Base-by-base conservation (phyloP, 805 yeast genomes). In the Zygoascus biomembranicola region DNA sequence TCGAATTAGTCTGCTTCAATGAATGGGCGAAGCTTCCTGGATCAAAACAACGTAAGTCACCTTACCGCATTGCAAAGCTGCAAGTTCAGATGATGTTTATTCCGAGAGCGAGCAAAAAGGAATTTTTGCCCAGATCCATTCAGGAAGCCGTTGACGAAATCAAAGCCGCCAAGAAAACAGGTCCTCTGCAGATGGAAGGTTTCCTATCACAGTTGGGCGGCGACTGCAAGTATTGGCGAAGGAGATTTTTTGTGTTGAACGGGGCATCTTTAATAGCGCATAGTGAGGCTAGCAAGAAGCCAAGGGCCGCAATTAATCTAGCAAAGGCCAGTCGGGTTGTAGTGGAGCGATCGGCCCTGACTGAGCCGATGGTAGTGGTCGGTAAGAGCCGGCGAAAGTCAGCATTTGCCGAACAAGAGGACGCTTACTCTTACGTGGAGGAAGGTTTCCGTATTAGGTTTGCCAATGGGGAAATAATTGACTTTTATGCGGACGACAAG, bases 171-270 rank as follows among this genome's bases (percentile, higher is more conserved):
- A 16, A 47, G 8, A 61, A 60, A 19, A 74, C 75, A 0, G 59
- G 10, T 18, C 73, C 18, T 52, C 51, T 50, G 13, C 53, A 47
- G 39, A 54, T 62, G 84, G 61, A 85, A 64, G 97, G 97, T 0
- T 83, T 73, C 62, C 71, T 92, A 70, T 80, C 81, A 61, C 98
- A 90, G 69, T 88, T 85, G 63, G 98, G 98, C 18, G 97, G 97
- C 9, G 98, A 90, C 70, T 79, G 94, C 60, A 78, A 76, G 14
- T 72, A 75, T 31, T 80, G 90, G 82, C 80, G 86, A 60, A 79
- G 85, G 59, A 76, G 97, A 54, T 87, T 69, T 69, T 89, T 84
- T 71, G 82, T 78, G 58, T 73, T 90, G n/a, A 73, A 77, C 47
- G 95, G 92, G 0, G 77, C 82, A 8, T 79, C 82, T 37, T 71